phyloP scores from a whole-genome alignment of 2,329 filamentous ascomycete genomes.

The Periconia digitata region DNA sequence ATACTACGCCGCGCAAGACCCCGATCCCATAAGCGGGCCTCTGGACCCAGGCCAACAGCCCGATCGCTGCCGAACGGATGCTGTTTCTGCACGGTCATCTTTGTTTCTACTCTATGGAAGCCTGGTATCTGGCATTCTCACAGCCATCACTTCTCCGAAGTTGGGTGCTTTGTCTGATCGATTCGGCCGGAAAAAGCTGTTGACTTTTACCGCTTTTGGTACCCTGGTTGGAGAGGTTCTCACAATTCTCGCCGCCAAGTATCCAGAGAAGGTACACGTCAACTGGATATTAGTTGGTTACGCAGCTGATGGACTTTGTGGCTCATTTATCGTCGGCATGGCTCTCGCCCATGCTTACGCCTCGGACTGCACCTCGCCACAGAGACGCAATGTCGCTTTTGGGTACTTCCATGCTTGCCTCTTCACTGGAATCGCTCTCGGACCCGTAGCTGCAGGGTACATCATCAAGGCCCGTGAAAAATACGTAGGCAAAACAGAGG shows the following conservation, averaged over 20 bases:
- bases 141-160: constrained; percentile 79
- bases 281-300: constrained; percentile 77
- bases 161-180: constrained; percentile 85
- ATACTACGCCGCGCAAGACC: constrained; percentile 63
- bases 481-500: constrained; percentile 60
- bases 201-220: constrained; percentile 74
- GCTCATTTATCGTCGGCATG: constrained; percentile 84
- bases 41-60: constrained; percentile 43
- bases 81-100: constrained; percentile 75
- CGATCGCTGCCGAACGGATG: constrained; percentile 73
- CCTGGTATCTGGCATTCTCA: constrained; percentile 73
- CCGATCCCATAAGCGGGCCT: constrained; percentile 41
- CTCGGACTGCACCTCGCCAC: constrained; percentile 82
- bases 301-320: constrained; percentile 78
- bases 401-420: constrained; percentile 88
- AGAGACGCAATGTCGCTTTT: constrained; percentile 78
- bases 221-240: constrained; percentile 73
- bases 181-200: constrained; percentile 74
- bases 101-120: constrained; percentile 77
- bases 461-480: constrained; percentile 62
- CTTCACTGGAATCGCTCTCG: constrained; percentile 85
- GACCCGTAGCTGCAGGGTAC: constrained; percentile 78
- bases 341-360: constrained; percentile 83
- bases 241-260: constrained; percentile 76
- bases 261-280: constrained; percentile 71